These are phyloP conservation scores for Thelephora terrestris DNA, from an alignment of 1,284 basidiomycete species.

Conservation along the genomic window DNA sequence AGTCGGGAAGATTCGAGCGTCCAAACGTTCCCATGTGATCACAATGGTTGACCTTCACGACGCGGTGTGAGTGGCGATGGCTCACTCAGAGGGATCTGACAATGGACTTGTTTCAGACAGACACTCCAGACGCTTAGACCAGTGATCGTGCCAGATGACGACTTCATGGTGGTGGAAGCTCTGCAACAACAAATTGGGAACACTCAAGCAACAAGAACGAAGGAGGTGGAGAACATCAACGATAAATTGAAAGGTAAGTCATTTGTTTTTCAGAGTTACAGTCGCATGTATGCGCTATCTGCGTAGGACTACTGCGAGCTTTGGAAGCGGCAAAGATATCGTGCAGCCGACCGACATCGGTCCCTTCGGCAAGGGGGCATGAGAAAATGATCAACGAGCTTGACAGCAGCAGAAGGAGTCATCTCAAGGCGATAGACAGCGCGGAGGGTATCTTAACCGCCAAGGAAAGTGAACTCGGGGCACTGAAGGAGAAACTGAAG, in stretches of 20 bases:
- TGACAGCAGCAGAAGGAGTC: slow-evolving; percentile 47
- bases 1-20: background rate
- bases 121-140: slow-evolving; percentile 13
- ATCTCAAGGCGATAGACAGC: slow-evolving; percentile 71
- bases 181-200: slow-evolving; percentile 57
- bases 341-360: slow-evolving; percentile 54
- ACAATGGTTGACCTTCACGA: background rate
- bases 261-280: background rate
- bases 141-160: slow-evolving; percentile 65
- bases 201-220: slow-evolving; percentile 44
- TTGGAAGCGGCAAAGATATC: slow-evolving; percentile 63
- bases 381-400: slow-evolving; percentile 50
- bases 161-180: slow-evolving; percentile 59
- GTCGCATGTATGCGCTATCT: background rate
- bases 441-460: slow-evolving; percentile 51
- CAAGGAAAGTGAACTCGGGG: slow-evolving; percentile 58
- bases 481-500: slow-evolving; percentile 51
- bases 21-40: background rate
- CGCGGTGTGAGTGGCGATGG: background rate
- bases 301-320: slow-evolving; percentile 47
- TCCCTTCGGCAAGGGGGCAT: slow-evolving; percentile 59
- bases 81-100: background rate
- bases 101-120: background rate
- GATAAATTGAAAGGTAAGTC: slow-evolving; percentile 46
- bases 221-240: slow-evolving; percentile 55